These are phyloP conservation scores for Mrakia hoshinonis DNA, from an alignment of 768 basidiomycete genomes.

Conservation along the genomic window DNA sequence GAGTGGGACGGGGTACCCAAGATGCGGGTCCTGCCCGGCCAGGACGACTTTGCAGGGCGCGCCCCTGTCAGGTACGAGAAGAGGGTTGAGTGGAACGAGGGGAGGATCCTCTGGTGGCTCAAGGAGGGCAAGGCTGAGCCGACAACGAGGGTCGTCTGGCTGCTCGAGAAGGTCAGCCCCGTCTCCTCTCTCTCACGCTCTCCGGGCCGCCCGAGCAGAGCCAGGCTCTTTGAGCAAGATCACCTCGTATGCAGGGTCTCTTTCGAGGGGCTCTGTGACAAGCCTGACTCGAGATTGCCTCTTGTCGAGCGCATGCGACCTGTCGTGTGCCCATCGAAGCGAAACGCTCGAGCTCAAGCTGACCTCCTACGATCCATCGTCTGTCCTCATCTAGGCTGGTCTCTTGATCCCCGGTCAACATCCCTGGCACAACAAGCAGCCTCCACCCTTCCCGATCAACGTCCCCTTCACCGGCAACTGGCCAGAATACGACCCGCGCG, in stretches of 20 bases:
- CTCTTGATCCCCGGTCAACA: conserved; percentile 15
- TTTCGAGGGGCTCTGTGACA: no score
- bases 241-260: no score
- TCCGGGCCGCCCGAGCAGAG: neutral
- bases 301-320: no score
- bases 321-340: no score
- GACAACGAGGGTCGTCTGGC: conserved; percentile 61
- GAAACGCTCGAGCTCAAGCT: no score
- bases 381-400: neutral
- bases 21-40: neutral
- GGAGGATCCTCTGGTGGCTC: conserved; percentile 78
- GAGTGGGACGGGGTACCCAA: conserved; percentile 58
- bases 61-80: conserved; percentile 44
- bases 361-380: neutral
- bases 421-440: conserved; percentile 10
- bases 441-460: neutral
- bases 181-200: neutral
- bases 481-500: conserved; percentile 20
- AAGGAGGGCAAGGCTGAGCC: conserved; percentile 74
- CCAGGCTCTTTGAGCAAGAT: no score
- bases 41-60: conserved; percentile 16
- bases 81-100: conserved; percentile 78
- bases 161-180: conserved; percentile 65
- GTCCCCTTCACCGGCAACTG: conserved; percentile 13
- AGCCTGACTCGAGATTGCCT: no score